Evolutionary conservation across 139 green algal species (phyloP).

Genomic region (Chlorella sp.): DNA sequence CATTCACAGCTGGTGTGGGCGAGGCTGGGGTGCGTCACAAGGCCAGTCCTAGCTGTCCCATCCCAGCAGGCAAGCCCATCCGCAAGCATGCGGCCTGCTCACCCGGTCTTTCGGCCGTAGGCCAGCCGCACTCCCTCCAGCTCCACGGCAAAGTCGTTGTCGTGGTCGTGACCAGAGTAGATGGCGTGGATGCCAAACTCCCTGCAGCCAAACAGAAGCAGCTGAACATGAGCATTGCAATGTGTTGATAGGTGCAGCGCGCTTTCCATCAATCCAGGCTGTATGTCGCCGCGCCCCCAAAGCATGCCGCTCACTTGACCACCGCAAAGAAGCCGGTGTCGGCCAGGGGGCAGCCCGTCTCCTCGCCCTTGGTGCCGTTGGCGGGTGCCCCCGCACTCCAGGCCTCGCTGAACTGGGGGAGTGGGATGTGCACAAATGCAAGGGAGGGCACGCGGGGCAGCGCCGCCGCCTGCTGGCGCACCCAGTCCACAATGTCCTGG

Average conservation of each 20-base stretch:
- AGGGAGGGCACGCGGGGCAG: conserved; percentile 30
- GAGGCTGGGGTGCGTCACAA: no score
- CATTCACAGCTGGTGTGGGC: not conserved
- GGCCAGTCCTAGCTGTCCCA: not conserved
- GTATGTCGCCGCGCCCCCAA: not conserved
- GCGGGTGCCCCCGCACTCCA: conserved; percentile 11
- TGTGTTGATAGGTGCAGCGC: not conserved
- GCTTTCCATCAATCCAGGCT: not conserved
- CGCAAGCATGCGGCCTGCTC: not conserved
- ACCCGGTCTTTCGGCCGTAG: conserved; percentile 30
- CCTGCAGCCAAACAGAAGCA: not conserved
- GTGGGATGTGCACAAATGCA: conserved; percentile 43
- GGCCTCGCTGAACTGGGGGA: conserved; percentile 26
- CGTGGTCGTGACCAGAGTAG: conserved; percentile 40
- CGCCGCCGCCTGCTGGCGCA: not conserved
- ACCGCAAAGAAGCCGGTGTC: conserved; percentile 27
- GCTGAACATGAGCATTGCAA: no score
- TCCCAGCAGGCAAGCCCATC: not conserved
- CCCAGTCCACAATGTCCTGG: conserved; percentile 19
- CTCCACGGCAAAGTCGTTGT: conserved; percentile 33
- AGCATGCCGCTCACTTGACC: conserved; percentile 1
- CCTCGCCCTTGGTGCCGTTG: conserved; percentile 40
- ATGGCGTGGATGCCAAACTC: conserved; percentile 13
- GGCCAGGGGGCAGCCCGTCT: conserved; percentile 22
- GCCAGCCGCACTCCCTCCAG: conserved; percentile 29